Conservation (phyloP, 73 alveolate species). For the Paramecium caudatum region DNA sequence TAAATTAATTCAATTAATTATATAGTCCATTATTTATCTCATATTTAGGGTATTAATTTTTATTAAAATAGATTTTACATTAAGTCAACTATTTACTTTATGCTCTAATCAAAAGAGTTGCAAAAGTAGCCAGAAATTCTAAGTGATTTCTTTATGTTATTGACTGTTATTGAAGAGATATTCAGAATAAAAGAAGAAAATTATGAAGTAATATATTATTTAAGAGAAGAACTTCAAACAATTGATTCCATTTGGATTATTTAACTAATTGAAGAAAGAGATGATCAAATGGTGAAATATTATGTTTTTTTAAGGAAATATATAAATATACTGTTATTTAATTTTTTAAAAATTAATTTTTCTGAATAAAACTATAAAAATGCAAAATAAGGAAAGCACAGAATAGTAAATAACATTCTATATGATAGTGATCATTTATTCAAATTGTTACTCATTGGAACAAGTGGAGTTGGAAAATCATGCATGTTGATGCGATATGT, state of each 20-base stretch:
- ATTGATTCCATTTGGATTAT: conserved; percentile 58
- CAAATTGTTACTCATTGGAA: conserved; percentile 85
- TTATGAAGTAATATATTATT: conserved; percentile 1
- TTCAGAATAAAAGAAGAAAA: conserved; percentile 51
- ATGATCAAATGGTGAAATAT: conserved; percentile 43
- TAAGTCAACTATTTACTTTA: conserved; percentile 52
- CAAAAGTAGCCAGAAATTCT: conserved; percentile 43
- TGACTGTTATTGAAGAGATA: conserved; percentile 36
- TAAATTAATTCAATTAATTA: conserved; percentile 67
- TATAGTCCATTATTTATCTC: conserved; percentile 27
- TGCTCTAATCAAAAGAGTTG: conserved; percentile 5
- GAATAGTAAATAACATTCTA: background rate
- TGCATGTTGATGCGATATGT: conserved; percentile 83
- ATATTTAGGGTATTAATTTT: conserved; percentile 27
- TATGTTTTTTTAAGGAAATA: background rate
- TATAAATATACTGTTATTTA: conserved; percentile 3
- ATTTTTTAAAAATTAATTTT: conserved; percentile 39
- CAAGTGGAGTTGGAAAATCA: conserved; percentile 86
- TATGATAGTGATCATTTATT: conserved; percentile 82
- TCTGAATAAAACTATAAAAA: conserved; percentile 49
- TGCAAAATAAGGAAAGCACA: conserved; percentile 38
- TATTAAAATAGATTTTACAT: conserved; percentile 19
- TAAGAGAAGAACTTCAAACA: conserved; percentile 38
- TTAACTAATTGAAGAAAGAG: conserved; percentile 41
- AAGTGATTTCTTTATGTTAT: conserved; percentile 31